Base-by-base conservation (phyloP, 2,329 filamentous ascomycete species). In the Fusarium sp. region DNA sequence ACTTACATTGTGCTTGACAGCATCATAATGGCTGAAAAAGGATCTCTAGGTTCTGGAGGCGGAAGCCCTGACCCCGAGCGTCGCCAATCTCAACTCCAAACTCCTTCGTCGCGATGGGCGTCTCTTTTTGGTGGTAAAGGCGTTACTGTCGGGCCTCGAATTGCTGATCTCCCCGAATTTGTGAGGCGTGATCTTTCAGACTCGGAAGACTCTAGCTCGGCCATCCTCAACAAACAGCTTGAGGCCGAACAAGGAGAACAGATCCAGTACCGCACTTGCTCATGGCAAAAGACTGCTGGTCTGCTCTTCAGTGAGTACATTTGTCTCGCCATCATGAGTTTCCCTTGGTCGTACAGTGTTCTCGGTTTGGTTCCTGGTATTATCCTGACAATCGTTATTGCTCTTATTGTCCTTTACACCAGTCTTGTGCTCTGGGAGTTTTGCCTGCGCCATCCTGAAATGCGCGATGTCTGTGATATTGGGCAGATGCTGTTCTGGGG, bases 241-340 rank as follows among this genome's bases (percentile, higher is more conserved):
- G 92, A 90, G 53, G 77, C 92, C 65, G 94, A 97, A 78, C 85
- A 88, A 27, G 89, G 88, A 51, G 90, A 92, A 78, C 88, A 89
- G 13, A 97, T 97, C 79, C 90, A 97, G 81, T 97, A 97, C 78
- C 87, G 94, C 63, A 97, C 94, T 39, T 97, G 94, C 81, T 94
- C 90, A 71, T 97, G 94, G 94, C 91, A 92, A 75, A 97, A 97
- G 91, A 97, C 94, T 53, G 93, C 94, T 1, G 93, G 91, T 2
- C 79, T 97, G 71, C 88, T 97, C 51, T 97, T 97, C 80, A 96
- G 93, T 50, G 94, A 97, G 82, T 97, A 97, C 78, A 97, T 97
- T 62, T 97, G 93, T 77, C 82, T 97, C 79, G 77, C 87, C 60
- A 97, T 97, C 76, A 97, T 97, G 94, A 96, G 92, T 50, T 97